Conservation (phyloP, 1,284 basidiomycete genomes). For the Tilletia walkeri region DNA sequence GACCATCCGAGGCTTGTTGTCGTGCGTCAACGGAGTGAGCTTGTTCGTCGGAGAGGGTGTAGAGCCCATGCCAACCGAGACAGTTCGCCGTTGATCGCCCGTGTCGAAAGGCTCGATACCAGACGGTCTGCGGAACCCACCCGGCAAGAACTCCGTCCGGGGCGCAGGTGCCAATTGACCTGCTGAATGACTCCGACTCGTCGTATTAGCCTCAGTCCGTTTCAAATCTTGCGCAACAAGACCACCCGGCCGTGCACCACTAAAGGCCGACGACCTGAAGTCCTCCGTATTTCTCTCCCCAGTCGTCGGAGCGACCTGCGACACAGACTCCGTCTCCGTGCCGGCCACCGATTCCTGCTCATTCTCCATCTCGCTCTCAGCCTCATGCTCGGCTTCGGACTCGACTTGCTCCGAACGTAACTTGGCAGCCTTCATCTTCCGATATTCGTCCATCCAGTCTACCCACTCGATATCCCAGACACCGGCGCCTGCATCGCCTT, state of each 20-base stretch:
- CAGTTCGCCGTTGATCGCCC: background rate
- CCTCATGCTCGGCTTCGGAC: constrained; percentile 31
- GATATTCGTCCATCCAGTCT: constrained; percentile 64
- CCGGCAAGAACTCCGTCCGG: background rate
- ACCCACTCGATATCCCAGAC: constrained; percentile 62
- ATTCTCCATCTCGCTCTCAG: constrained; percentile 19
- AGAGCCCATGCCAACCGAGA: constrained; percentile 8
- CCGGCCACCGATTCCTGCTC: background rate
- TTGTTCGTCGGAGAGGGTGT: constrained; percentile 31
- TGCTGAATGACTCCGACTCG: background rate
- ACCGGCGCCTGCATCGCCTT: constrained; percentile 24
- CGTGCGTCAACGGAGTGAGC: constrained; percentile 22
- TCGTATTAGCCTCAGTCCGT: background rate
- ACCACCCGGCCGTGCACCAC: too few relatives aligned
- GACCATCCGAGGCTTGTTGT: constrained; percentile 32
- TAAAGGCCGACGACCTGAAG: too few relatives aligned
- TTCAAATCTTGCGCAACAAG: too few relatives aligned
- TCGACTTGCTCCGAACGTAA: constrained; percentile 56
- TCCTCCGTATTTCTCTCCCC: too few relatives aligned
- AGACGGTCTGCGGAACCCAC: background rate
- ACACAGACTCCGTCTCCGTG: background rate
- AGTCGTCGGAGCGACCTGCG: background rate
- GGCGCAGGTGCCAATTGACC: background rate
- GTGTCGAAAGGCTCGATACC: background rate
- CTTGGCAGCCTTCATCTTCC: constrained; percentile 62